Base-by-base conservation (phyloP, 148 eudicot genomes). In the Rhododendron williamsianum region DNA sequence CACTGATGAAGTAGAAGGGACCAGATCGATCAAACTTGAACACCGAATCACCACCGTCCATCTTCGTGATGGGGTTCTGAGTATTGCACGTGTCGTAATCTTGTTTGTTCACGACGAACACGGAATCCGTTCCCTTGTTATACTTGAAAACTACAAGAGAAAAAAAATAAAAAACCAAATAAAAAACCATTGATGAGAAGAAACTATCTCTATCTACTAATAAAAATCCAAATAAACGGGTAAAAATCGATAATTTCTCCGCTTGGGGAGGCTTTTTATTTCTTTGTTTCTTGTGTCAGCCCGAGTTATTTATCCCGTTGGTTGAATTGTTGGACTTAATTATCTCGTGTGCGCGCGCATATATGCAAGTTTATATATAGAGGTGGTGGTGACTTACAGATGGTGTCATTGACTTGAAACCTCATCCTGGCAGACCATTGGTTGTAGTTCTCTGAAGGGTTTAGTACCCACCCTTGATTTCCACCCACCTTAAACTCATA, bases 1-100 rank as follows among this genome's bases (percentile, higher is more conserved):
- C 97, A 74, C 91, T 90, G 56, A 94, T 92, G 91, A 92, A 95
- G 86, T 86, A 95, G 87, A 91, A 93, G 1, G 92, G 91, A 18
- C 97, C 98, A 1, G 94, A 87, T 3, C 88, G 91, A 9, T 81
- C 19, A 3, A 95, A 78, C 30, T 49, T 89, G 86, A 91, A 86
- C 9, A 85, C 71, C 0, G 95, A 89, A 35, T 88, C 82, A 16
- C 96, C 96, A 41, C 82, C 89, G 1, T 85, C 88, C 43, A 87
- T 27, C 79, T 87, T 92, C 72, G 9, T 1, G 1, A 91, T 79
- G 5, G 98, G 93, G 4, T 88, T 86, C 10, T 80, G 67, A 0
- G 89, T 84, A 72, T 87, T 87, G 79, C 98, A 94, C 18, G 73
- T 85, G 51, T 86, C 90, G 82, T 91, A 94, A 52, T 91, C 93